These are phyloP conservation scores for Ceratobasidium sp. DNA, from an alignment of 1,284 basidiomycete genomes.

Conservation along the genomic window DNA sequence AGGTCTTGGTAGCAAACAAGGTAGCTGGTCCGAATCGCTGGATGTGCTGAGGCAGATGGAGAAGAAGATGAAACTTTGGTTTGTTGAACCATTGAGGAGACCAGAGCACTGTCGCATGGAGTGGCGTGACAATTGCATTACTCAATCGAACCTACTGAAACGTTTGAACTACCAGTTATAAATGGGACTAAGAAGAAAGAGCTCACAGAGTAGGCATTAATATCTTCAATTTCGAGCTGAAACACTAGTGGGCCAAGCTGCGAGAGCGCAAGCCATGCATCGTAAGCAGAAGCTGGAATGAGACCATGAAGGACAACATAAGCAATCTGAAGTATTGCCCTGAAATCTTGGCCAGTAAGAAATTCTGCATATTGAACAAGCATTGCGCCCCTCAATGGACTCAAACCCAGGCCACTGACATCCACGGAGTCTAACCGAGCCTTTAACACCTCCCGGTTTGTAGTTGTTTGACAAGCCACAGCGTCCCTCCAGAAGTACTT, in stretches of 20 bases:
- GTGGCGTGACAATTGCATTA: conserved; percentile 51
- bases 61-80: conserved; percentile 57
- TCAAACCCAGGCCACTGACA: conserved; percentile 53
- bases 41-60: conserved; percentile 51
- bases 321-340: conserved; percentile 57
- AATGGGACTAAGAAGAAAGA: neutral
- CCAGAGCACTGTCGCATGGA: conserved; percentile 53
- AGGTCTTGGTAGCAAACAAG: conserved; percentile 61
- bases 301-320: conserved; percentile 54
- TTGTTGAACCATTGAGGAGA: conserved; percentile 60
- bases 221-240: conserved; percentile 45
- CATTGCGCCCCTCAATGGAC: conserved; percentile 51
- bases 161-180: too few species aligned
- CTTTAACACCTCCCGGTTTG: conserved; percentile 50
- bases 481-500: conserved; percentile 61
- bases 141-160: neutral
- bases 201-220: conserved; percentile 56
- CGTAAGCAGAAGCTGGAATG: neutral
- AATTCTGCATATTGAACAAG: conserved; percentile 56
- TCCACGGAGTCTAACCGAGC: conserved; percentile 53
- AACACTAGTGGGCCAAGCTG: neutral
- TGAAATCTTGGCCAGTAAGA: conserved; percentile 58
- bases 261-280: neutral
- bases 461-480: conserved; percentile 50
- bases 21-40: conserved; percentile 59